Base-by-base conservation (phyloP, 129 eudicot species). In the Centrapalus pauciflorus region DNA sequence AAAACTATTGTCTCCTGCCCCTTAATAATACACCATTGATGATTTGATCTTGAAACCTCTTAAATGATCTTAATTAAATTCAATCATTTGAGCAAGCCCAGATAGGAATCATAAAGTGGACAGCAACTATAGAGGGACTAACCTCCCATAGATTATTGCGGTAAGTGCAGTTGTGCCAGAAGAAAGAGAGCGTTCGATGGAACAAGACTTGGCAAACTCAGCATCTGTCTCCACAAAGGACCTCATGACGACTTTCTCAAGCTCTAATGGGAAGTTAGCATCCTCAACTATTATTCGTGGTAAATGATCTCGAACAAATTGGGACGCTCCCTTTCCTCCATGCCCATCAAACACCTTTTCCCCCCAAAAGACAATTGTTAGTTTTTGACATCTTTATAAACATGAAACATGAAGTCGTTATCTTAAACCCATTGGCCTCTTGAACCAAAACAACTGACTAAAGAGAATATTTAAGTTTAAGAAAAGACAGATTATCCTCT, bases 81-180 rank as follows among this genome's bases (percentile, higher is more conserved):
- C n/a, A n/a, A n/a, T n/a, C n/a, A n/a, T n/a, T n/a, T n/a, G n/a
- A n/a, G n/a, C n/a, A n/a, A n/a, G n/a, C n/a, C n/a, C n/a, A n/a
- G n/a, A n/a, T n/a, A n/a, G n/a, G n/a, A n/a, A n/a, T n/a, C n/a
- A n/a, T n/a, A n/a, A n/a, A n/a, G n/a, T n/a, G n/a, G n/a, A n/a
- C n/a, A n/a, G n/a, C n/a, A n/a, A n/a, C n/a, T n/a, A n/a, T n/a
- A n/a, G 49, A 69, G 45, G 40, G 10, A 55, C 69, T 56, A 76
- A 89, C 96, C 94, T 89, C 34, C 96, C 96, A 27, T 80, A 81
- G 59, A 89, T 85, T 84, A 89, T 85, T 11, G 96, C 96, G 23
- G 96, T 85, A 41, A 89, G 84, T 17, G 94, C 96, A 20, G 96
- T 89, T 5, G 96, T 89, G 27, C 96, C 96, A 71, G 96, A 89